phyloP scores from a whole-genome alignment of 78 protist genomes.

The Dictyostelium intermedium region DNA sequence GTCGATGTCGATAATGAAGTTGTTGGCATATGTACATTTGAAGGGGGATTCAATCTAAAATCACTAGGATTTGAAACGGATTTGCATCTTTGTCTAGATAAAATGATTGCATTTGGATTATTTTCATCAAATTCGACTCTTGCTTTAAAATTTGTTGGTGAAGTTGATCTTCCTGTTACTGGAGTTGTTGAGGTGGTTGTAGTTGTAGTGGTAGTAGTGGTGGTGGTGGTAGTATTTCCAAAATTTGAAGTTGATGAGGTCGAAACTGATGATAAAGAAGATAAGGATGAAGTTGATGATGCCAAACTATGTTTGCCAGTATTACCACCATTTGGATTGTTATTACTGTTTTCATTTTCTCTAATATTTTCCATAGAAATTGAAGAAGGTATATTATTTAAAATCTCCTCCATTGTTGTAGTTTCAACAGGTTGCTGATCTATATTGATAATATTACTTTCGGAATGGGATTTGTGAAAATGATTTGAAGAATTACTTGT shows the following conservation, averaged over 20 bases:
- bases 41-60: neutral
- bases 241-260: neutral
- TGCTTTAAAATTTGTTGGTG: neutral
- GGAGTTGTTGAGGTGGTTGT: neutral
- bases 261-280: neutral
- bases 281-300: neutral
- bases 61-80: neutral
- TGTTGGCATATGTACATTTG: neutral
- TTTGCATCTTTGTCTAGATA: conserved; percentile 7
- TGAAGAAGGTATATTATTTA: conserved; percentile 4
- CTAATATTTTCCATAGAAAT: conserved; percentile 1
- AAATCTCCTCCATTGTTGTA: neutral
- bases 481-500: neutral
- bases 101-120: neutral
- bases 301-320: neutral
- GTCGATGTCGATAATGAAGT: neutral
- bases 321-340: neutral
- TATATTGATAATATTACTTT: neutral
- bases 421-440: neutral
- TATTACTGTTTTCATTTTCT: neutral
- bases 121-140: neutral
- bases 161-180: neutral
- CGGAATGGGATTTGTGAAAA: conserved; percentile 2
- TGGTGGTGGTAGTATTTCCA: neutral
- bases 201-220: neutral